Evolutionary conservation across 192 early-diverging fungal species (phyloP).

Genomic region (Ambispora gerdemannii): DNA sequence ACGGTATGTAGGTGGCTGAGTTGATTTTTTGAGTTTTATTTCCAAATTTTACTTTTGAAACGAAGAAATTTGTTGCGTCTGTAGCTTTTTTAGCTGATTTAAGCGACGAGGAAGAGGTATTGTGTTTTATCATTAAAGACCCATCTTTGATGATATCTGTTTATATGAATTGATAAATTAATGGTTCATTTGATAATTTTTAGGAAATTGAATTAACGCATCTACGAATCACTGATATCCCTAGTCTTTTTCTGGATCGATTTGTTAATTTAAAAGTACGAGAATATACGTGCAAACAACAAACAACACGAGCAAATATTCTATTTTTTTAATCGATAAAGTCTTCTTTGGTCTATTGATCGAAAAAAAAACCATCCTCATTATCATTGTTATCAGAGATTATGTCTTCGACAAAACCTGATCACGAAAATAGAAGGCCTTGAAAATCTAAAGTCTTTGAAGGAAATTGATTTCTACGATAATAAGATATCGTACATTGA

Average conservation of each 20-base stretch:
- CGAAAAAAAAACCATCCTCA: too few relatives aligned
- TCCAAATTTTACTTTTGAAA: too few relatives aligned
- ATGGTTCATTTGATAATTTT: background rate
- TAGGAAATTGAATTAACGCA: slow-evolving; percentile 72
- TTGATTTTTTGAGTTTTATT: too few relatives aligned
- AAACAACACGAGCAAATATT: background rate
- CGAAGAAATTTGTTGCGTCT: too few relatives aligned
- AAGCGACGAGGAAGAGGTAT: too few relatives aligned
- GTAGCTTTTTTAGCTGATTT: too few relatives aligned
- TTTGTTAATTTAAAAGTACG: slow-evolving; percentile 67
- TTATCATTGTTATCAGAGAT: slow-evolving; percentile 60
- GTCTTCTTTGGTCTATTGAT: too few relatives aligned
- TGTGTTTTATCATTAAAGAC: too few relatives aligned
- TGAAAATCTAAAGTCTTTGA: slow-evolving; percentile 50
- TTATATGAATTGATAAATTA: too few relatives aligned
- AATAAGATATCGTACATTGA: slow-evolving; percentile 81
- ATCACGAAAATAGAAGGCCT: slow-evolving; percentile 67
- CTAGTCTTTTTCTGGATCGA: slow-evolving; percentile 51
- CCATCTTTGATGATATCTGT: too few relatives aligned
- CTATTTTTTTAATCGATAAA: background rate
- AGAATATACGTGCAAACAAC: background rate
- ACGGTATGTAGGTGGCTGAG: too few relatives aligned
- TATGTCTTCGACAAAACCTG: slow-evolving; percentile 83
- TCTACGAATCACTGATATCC: slow-evolving; percentile 56
- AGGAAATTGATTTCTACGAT: slow-evolving; percentile 94